These are phyloP conservation scores for Globisporangium solare DNA, from an alignment of 352 stramenopile genomes.

Conservation along the genomic window DNA sequence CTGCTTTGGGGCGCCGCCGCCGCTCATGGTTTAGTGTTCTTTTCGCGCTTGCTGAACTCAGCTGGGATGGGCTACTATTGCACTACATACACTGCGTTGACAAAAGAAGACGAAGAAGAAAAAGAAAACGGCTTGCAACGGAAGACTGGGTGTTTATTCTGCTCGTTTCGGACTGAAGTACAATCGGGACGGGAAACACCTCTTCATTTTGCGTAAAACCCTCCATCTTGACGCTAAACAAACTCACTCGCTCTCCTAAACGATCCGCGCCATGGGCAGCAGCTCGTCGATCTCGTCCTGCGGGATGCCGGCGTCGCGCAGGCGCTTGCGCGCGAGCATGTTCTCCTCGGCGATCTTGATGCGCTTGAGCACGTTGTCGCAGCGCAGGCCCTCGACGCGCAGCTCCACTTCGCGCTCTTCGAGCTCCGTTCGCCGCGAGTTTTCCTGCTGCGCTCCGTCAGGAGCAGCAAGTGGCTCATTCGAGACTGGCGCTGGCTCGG, in stretches of 20 bases:
- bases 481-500: too few relatives aligned
- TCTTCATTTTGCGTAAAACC: too few relatives aligned
- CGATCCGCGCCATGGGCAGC: slow-evolving; percentile 7
- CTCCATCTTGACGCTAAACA: background rate
- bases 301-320: slow-evolving; percentile 25
- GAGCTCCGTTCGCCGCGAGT: background rate
- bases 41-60: background rate
- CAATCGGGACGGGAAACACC: too few relatives aligned
- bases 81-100: too few relatives aligned
- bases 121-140: too few relatives aligned
- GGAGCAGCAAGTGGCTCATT: too few relatives aligned
- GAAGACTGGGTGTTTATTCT: too few relatives aligned
- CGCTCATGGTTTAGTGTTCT: background rate
- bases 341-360: slow-evolving; percentile 26
- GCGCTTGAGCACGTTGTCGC: slow-evolving; percentile 18
- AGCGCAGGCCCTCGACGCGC: background rate
- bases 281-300: slow-evolving; percentile 26
- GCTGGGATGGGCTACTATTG: too few relatives aligned
- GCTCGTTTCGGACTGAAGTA: too few relatives aligned
- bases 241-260: too few relatives aligned
- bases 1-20: slow-evolving; percentile 1
- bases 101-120: too few relatives aligned
- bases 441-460: background rate
- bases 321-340: slow-evolving; percentile 24
- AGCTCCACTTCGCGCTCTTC: background rate